Base-by-base conservation (phyloP, 768 basidiomycete genomes). In the Solioccasus polychromus region DNA sequence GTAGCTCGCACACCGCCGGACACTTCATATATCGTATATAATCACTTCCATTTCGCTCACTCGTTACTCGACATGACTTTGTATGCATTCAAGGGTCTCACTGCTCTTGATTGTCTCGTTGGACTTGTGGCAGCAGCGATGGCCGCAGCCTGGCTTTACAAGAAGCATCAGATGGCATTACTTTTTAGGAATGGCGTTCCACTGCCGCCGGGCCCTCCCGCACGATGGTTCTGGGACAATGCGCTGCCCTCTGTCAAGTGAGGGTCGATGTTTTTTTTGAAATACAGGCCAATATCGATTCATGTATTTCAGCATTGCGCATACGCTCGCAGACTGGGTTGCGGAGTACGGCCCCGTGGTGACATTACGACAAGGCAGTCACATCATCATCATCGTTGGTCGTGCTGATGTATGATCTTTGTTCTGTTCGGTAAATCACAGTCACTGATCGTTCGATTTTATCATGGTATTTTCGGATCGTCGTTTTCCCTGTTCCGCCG, bases 311-410 rank as follows among this genome's bases (percentile, higher is more conserved):
- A 61, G 52, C n/a, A 39, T 58, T 35, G 57, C 59, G 15, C 50
- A 19, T 20, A 50, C 45, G 4, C 76, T 80, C 35, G 71, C 78
- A 30, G 70, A 76, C 41, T 79, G 76, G 74, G 74, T 75, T 2
- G 66, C 76, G 42, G 56, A 74, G 50, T 83, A 83, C 44, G 83
- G 82, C 0, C 79, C 82, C 0, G 67, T 83, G 1, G 74, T 82
- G 45, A 68, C 75, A 0, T 54, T 84, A 2, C 69, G 76, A 2
- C 75, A 76, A 51, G 81, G 82, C 1, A 53, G 42, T 10, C 29
- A 50, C 1, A 18, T 57, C 9, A 50, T 37, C 28, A 36, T 63
- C 29, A 18, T 63, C 23, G 39, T 63, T 8, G 58, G 55, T 2
- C 48, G 60, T 5, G 35, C 53, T 8, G 52, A 62, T 38, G 60